Evolutionary conservation across 2,329 filamentous ascomycete genomes (phyloP), one percentile per base, ranked within the genome.

Genomic region (Colletotrichum brevisporum): DNA sequence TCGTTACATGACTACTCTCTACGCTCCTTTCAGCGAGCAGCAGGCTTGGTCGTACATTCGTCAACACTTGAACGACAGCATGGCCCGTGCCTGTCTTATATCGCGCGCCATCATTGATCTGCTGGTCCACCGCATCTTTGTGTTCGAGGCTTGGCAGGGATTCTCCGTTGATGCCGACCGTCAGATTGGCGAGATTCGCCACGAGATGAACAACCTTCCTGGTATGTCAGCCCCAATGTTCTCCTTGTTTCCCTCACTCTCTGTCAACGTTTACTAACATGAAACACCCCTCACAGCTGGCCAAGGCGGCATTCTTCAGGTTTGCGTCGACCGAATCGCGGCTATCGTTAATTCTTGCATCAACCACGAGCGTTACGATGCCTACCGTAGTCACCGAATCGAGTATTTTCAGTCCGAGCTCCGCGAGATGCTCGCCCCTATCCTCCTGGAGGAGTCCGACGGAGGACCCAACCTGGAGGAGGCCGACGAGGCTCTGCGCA

Each of bases 21-120:
- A 72, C 31, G 24, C 69, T 31, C 63, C 63, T 45, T 72, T 83
- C 24, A 79, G 77, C 16, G 78, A 80, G 61, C 53, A 73, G 1
- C 81, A 83, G 71, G 80, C 81, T 1, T 71, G 78, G 4, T 81
- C 81, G 4, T 83, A 83, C 58, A 78, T 83, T 21, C 78, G 82
- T 54, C 78, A 76, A 63, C 82, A 83, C 59, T 76, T 83, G 24
- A 78, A 78, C 61, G 78, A 81, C 24, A 76, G 78, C 41, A 79
- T 79, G 63, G 77, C 79, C 56, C 83, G 83, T 73, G 78, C 78
- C 3, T 83, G 81, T 70, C 76, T 83, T n/a, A 79, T 83, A 16
- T 82, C 82, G 2, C 78, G 82, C 6, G 76, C 83, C 68, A 77
- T 83, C 21, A 77, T 83, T 36, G 81, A 83, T 73, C 83, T 80